Conservation (phyloP, 169 alveolate species). For the Plasmodium gaboni region DNA sequence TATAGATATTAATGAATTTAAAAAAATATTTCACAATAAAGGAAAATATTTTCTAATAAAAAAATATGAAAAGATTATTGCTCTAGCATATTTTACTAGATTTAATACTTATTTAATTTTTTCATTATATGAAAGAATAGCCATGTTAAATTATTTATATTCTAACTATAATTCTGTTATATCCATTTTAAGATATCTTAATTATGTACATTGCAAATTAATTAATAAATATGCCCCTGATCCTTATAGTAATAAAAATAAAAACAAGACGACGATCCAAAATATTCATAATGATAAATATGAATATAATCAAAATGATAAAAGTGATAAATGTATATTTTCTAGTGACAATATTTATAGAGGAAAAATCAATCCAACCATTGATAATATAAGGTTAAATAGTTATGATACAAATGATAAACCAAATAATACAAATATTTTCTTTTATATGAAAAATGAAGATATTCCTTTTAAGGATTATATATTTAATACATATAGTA, state of each 20-base stretch:
- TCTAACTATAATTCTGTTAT: slow-evolving; percentile 35
- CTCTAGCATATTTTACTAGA: slow-evolving; percentile 60
- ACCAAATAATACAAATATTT: background rate
- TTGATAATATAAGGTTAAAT: background rate
- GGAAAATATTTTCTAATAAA: slow-evolving; percentile 72
- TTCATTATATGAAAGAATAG: slow-evolving; percentile 63
- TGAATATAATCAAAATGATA: background rate
- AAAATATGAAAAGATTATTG: slow-evolving; percentile 64
- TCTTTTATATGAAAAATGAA: slow-evolving; percentile 71
- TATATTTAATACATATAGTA: slow-evolving; percentile 67
- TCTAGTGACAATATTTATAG: background rate
- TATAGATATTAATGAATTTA: slow-evolving; percentile 41
- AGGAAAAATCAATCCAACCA: background rate
- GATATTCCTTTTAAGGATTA: slow-evolving; percentile 61
- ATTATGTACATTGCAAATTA: slow-evolving; percentile 59
- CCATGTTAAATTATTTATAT: slow-evolving; percentile 52
- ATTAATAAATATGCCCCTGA: slow-evolving; percentile 22
- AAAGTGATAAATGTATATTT: no score
- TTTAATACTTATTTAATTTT: slow-evolving; percentile 56
- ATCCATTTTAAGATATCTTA: slow-evolving; percentile 58
- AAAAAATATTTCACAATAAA: slow-evolving; percentile 46
- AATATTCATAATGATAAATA: background rate
- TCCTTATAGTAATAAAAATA: background rate
- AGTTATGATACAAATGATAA: background rate
- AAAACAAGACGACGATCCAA: background rate